A percentile compares a stretch with the other conserved stretches of the same genome.
These are phyloP conservation scores for Eutypa lata DNA, from an alignment of 2,329 filamentous ascomycete genomes.

Conservation along the genomic window DNA sequence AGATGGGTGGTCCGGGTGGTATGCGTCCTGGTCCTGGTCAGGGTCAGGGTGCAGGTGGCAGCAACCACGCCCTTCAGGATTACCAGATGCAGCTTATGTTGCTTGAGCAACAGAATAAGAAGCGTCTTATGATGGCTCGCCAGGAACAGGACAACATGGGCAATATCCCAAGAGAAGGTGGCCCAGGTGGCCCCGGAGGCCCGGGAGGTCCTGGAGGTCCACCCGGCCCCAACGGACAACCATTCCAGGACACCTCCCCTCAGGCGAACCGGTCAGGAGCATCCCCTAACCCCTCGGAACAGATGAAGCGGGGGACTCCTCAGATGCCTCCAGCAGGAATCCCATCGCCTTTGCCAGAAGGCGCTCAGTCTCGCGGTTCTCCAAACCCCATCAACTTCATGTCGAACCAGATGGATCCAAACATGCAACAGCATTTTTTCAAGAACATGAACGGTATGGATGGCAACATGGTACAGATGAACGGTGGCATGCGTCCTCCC, in stretches of 20 bases:
- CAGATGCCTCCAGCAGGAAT: conserved; percentile 68
- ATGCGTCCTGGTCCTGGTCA: conserved; percentile 55
- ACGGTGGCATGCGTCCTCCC: conserved; percentile 64
- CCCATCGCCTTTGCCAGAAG: conserved; percentile 70
- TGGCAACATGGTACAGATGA: conserved; percentile 58
- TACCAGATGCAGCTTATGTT: conserved; percentile 90
- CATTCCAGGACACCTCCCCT: conserved; percentile 68
- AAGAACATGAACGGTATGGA: conserved; percentile 52
- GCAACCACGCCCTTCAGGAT: conserved; percentile 80
- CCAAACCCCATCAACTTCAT: conserved; percentile 65
- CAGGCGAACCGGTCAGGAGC: conserved; percentile 63
- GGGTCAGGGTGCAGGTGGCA: conserved; percentile 47
- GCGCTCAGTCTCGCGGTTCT: conserved; percentile 62
- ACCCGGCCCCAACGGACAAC: conserved; percentile 56
- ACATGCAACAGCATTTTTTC: conserved; percentile 58
- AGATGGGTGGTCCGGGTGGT: conserved; percentile 54
- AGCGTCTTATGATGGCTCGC: conserved; percentile 77
- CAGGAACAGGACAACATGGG: conserved; percentile 70
- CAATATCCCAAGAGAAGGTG: conserved; percentile 47
- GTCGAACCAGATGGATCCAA: conserved; percentile 59
- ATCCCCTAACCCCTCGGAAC: conserved; percentile 73
- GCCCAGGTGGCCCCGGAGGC: conserved; percentile 49
- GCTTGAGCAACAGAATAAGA: conserved; percentile 84
- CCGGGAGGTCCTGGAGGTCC: conserved; percentile 43
- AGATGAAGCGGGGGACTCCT: conserved; percentile 75